Conservation (phyloP, 305 asterid species). For the Ilex paraguariensis region DNA sequence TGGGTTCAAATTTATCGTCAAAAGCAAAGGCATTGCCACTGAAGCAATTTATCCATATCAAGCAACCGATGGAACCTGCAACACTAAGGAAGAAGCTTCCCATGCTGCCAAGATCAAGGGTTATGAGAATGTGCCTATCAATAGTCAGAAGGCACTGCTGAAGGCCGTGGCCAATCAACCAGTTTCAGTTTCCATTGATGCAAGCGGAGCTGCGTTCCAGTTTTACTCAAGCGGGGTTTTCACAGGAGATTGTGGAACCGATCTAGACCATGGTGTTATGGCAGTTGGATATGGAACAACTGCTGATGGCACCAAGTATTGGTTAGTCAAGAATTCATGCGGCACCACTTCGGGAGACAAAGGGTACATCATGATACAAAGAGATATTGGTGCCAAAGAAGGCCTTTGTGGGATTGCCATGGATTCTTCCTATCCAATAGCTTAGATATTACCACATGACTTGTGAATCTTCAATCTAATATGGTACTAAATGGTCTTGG, state of each 20-base stretch:
- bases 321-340: slow-evolving; percentile 48
- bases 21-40: slow-evolving; percentile 34
- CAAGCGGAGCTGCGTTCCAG: slow-evolving; percentile 31
- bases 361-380: slow-evolving; percentile 31
- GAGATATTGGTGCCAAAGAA: slow-evolving; percentile 23
- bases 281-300: slow-evolving; percentile 42
- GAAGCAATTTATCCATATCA: slow-evolving; percentile 41
- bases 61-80: slow-evolving; percentile 29
- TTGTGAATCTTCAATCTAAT: too few relatives aligned
- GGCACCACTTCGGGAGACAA: slow-evolving; percentile 35
- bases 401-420: slow-evolving; percentile 41
- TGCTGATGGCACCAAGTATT: slow-evolving; percentile 34
- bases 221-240: slow-evolving; percentile 44
- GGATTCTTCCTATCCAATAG: slow-evolving; percentile 37
- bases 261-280: slow-evolving; percentile 38
- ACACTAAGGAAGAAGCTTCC: slow-evolving; percentile 20
- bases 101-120: slow-evolving; percentile 33
- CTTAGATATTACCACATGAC: not conserved
- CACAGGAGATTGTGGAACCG: slow-evolving; percentile 36
- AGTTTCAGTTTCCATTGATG: slow-evolving; percentile 38
- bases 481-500: too few relatives aligned
- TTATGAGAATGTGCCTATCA: slow-evolving; percentile 37
- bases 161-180: slow-evolving; percentile 52
- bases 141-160: slow-evolving; percentile 33
- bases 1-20: slow-evolving; percentile 32